These are phyloP conservation scores for Clitoria ternatea DNA, from an alignment of 306 rosid species.

Conservation along the genomic window DNA sequence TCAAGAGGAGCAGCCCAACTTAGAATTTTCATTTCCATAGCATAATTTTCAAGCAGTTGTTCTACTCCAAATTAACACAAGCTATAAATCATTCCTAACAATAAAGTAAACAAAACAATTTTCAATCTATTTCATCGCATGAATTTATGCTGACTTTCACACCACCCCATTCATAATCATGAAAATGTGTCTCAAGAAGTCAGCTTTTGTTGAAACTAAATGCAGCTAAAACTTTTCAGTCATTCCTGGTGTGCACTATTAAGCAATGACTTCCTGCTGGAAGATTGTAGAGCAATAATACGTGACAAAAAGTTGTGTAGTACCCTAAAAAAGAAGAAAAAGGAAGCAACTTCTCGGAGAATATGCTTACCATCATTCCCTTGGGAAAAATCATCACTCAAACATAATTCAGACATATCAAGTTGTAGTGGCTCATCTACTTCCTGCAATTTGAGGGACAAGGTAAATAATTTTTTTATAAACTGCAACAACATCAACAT, in stretches of 20 bases:
- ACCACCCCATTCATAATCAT: neutral
- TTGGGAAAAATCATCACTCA: slow-evolving; percentile 63
- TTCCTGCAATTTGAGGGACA: slow-evolving; percentile 54
- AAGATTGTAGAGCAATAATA: slow-evolving; percentile 9
- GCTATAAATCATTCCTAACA: neutral
- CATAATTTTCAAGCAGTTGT: neutral
- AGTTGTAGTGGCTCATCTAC: slow-evolving; percentile 89
- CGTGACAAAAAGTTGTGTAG: neutral
- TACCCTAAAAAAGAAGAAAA: neutral
- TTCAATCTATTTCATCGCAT: neutral
- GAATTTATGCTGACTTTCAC: neutral
- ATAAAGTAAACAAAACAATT: neutral
- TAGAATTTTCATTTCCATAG: neutral
- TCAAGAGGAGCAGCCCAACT: neutral
- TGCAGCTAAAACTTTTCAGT: neutral
- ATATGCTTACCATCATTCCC: slow-evolving; percentile 61
- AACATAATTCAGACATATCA: slow-evolving; percentile 82
- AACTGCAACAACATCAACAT: slow-evolving; percentile 1
- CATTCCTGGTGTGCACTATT: neutral
- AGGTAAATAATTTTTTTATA: slow-evolving; percentile 14
- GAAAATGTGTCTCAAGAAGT: neutral
- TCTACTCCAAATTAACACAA: neutral
- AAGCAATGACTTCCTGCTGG: neutral
- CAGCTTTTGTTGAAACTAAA: neutral
- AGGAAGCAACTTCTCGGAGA: neutral